Conservation (phyloP, 371 early-diverging fungal genomes). For the Parasitella parasitica region DNA sequence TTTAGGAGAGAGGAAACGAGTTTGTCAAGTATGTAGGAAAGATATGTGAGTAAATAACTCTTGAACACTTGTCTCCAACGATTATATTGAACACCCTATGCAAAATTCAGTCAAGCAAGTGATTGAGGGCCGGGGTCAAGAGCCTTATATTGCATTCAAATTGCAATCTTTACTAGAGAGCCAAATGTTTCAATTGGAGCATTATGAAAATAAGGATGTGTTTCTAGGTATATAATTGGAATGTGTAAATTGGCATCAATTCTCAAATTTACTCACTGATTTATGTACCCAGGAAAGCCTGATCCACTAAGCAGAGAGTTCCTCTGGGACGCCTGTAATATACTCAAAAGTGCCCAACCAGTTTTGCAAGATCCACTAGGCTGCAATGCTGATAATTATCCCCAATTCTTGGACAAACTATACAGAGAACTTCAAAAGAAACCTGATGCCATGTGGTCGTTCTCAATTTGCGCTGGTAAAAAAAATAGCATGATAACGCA, state of each 20-base stretch:
- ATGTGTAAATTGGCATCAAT: background rate
- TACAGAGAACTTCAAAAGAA: slow-evolving; percentile 12
- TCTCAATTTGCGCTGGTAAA: slow-evolving; percentile 19
- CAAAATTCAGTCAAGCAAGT: slow-evolving; percentile 30
- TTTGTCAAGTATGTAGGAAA: slow-evolving; percentile 25
- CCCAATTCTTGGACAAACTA: slow-evolving; percentile 15
- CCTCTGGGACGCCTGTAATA: slow-evolving; percentile 14
- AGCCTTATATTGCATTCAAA: slow-evolving; percentile 49
- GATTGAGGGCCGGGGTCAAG: slow-evolving; percentile 40
- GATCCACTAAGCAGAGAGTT: slow-evolving; percentile 24
- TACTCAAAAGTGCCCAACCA: slow-evolving; percentile 14
- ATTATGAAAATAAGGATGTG: slow-evolving; percentile 20
- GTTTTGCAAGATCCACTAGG: slow-evolving; percentile 8
- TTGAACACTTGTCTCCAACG: background rate
- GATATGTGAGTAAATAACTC: slow-evolving; percentile 33
- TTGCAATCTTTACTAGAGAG: slow-evolving; percentile 30
- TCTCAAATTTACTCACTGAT: background rate
- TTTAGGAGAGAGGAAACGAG: slow-evolving; percentile 33
- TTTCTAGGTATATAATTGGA: slow-evolving; percentile 2
- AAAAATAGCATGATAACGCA: slow-evolving; percentile 11
- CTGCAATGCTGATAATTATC: background rate
- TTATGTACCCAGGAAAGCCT: slow-evolving; percentile 5
- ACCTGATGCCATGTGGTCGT: slow-evolving; percentile 24
- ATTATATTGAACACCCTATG: background rate
- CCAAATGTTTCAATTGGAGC: slow-evolving; percentile 29